Evolutionary conservation across 1,284 basidiomycete genomes (phyloP).

Genomic region (Ustilago crameri): DNA sequence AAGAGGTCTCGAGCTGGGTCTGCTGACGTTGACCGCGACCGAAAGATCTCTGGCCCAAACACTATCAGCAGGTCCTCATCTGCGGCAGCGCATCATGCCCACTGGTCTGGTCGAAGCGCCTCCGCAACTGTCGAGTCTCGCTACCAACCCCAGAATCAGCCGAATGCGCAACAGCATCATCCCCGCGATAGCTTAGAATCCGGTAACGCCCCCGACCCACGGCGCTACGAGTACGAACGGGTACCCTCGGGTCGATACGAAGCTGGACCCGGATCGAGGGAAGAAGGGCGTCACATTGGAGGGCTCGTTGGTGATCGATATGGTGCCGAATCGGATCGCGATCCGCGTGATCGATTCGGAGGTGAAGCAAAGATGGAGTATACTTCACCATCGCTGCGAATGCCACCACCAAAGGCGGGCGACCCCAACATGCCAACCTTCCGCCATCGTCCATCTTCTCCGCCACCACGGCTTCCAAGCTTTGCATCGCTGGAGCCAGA

Average conservation of each 20-base stretch:
- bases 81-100: slow-evolving; percentile 28
- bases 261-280: slow-evolving; percentile 10
- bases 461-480: slow-evolving; percentile 39
- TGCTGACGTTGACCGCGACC: slow-evolving; percentile 23
- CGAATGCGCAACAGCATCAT: slow-evolving; percentile 18
- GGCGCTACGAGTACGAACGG: slow-evolving; percentile 28
- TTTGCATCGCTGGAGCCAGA: slow-evolving; percentile 45
- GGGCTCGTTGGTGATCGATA: slow-evolving; percentile 34
- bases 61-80: slow-evolving; percentile 24
- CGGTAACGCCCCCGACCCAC: slow-evolving; percentile 4
- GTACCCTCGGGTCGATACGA: slow-evolving; percentile 22
- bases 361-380: slow-evolving; percentile 32
- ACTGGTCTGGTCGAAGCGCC: slow-evolving; percentile 33
- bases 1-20: slow-evolving; percentile 27
- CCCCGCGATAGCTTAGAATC: slow-evolving; percentile 16
- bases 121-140: slow-evolving; percentile 30
- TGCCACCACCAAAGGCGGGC: slow-evolving; percentile 26
- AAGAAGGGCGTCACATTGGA: slow-evolving; percentile 29
- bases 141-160: slow-evolving; percentile 14
- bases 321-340: slow-evolving; percentile 20
- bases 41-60: slow-evolving; percentile 28
- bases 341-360: slow-evolving; percentile 17
- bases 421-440: slow-evolving; percentile 22
- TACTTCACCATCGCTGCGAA: slow-evolving; percentile 29
- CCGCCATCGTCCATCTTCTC: slow-evolving; percentile 24